Base-by-base conservation (phyloP, 495 filamentous ascomycete genomes). In the Coniosporium apollinis region DNA sequence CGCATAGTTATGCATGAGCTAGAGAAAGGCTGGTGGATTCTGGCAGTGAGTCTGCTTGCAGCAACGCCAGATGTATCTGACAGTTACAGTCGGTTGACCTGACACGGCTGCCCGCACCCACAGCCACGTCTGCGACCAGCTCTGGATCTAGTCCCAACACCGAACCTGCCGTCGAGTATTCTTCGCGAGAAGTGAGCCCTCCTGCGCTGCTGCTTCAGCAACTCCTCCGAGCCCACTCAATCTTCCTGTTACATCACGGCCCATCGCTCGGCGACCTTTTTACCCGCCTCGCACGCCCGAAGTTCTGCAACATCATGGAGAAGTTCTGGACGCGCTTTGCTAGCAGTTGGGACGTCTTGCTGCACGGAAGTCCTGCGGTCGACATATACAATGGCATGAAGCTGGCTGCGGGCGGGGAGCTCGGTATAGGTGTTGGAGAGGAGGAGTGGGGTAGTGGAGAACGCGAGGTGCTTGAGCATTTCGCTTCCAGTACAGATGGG, bases 371-470 rank as follows among this genome's bases (percentile, higher is more conserved):
- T 39, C 89, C 89, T 2, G 74, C 76, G 3, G 70, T 76, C 3
- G 75, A 75, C 38, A 67, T 91, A 3, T 82, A 80, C 45, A 74
- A 76, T 17, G 83, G 82, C 2, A 71, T 94, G 42, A 94, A 94
- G 55, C 70, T 96, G 28, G 83, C 89, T 11, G 82, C 79, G 18
- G 81, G 82, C 24, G 89, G 87, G 4, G 84, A 93, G 57, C 72
- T 94, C 17, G 91, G 89, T 13, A 69, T 93, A 11, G 91, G 91
- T 1, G 85, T 94, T 9, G 89, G 86, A 20, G 85, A 93, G 49
- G 85, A 94, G 57, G 82, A 93, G 39, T 74, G 85, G 60, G 85
- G 86, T 2, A 92, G 83, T 44, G 83, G 82, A 10, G 85, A 93
- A 58, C 60, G 86, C 47, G 84, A 85, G 46, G 87, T 94, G 1